phyloP scores from a whole-genome alignment of 371 early-diverging fungal species.

The Mucor sp. region DNA sequence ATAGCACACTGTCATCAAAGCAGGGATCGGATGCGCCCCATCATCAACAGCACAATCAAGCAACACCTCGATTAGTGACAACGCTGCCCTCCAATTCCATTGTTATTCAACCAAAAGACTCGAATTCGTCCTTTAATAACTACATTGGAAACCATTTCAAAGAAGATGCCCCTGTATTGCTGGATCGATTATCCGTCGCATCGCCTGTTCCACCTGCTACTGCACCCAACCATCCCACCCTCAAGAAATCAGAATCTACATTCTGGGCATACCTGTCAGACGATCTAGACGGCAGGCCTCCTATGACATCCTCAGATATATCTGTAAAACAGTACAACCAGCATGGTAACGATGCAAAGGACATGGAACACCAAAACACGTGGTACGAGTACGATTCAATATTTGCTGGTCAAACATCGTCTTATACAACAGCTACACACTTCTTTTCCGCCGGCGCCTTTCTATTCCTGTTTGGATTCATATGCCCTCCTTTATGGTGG shows the following conservation, averaged over 20 bases:
- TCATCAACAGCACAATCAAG: not conserved
- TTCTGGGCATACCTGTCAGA: conserved; percentile 14
- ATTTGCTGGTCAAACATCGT: not conserved
- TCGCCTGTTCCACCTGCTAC: not conserved
- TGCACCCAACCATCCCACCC: not conserved
- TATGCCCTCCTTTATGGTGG: conserved; percentile 49
- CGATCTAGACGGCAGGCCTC: not conserved
- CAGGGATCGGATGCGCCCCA: not conserved
- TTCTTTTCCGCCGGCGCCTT: conserved; percentile 34
- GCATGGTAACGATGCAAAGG: not conserved
- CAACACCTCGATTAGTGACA: conserved; percentile 9
- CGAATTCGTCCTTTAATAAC: conserved; percentile 11
- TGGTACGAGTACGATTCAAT: conserved; percentile 5
- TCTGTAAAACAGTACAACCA: not conserved
- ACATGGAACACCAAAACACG: not conserved
- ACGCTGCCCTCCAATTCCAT: conserved; percentile 9
- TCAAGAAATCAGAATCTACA: not conserved
- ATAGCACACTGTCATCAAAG: not conserved
- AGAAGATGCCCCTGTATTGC: conserved; percentile 14
- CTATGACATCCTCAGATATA: not conserved
- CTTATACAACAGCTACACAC: not conserved
- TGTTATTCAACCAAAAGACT: conserved; percentile 9
- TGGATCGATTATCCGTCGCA: conserved; percentile 3
- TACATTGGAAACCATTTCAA: conserved; percentile 18
- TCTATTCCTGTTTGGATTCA: conserved; percentile 43